Base-by-base conservation (phyloP, 164 flowering plant species). In the Vitis vinifera region DNA sequence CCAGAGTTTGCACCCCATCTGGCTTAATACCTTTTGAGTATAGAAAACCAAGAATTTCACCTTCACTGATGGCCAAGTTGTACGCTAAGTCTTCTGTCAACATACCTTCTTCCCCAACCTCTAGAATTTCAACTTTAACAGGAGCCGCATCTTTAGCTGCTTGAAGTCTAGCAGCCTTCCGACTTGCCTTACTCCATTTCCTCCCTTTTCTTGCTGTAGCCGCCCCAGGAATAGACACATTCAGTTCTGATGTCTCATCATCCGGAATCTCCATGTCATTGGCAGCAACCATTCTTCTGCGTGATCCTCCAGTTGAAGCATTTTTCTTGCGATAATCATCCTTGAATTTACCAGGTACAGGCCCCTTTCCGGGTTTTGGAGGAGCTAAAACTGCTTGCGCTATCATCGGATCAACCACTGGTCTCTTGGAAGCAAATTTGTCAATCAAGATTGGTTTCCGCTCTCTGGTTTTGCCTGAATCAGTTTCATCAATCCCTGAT, bases 51-150 rank as follows among this genome's bases (percentile, higher is more conserved):
- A 91, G 84, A 75, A 94, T 89, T 75, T 89, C 97, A 55, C 97
- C 91, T 85, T 91, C 95, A 69, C 89, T 77, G 15, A 85, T 82
- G 55, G 89, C 91, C 81, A 94, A 85, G 68, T 79, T 88, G 76
- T 81, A 76, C 27, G 98, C 97, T 71, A 94, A 81, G 52, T 92
- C 97, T 75, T 92, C 97, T 19, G 78, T 78, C 75, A 78, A 62
- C 98, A 94, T 92, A 23, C 98, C 98, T 29, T 86, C 83, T 51
- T 92, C 95, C 19, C 75, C 97, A 63, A 94, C 98, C 84, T 94
- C 97, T 59, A 94, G 81, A 75, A 94, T 89, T 73, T 94, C 98
- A 17, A 82, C 97, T 80, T 71, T 89, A 47, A 91, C 94, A 53
- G 98, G 98, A 65, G 93, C 98, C 12, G 95, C 89, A 3, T 89